Base-by-base conservation (phyloP, 352 stramenopile genomes). In the Phytophthora fragariae region DNA sequence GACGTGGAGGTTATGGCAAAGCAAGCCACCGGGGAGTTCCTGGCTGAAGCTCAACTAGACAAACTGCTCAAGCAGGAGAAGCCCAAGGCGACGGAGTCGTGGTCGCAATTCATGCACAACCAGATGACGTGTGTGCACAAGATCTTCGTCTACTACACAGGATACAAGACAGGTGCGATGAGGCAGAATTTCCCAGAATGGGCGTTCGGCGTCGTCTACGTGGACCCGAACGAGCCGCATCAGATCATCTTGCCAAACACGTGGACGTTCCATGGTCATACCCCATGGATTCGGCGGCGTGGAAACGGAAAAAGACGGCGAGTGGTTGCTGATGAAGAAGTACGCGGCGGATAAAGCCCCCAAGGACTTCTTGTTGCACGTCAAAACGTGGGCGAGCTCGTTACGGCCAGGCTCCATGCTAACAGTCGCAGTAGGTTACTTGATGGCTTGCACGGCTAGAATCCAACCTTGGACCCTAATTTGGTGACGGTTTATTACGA, bases 121-220 rank as follows among this genome's bases (percentile, higher is more conserved):
- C 89, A 95, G 29, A 90, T 89, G 78, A 90, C 80, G 52, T 88
- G 81, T 60, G 86, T 95, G 66, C 71, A 92, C 70, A 92, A 92
- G 57, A 21, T 95, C 11, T 90, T 95, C 31, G 89, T 95, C 29
- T 91, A 93, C 61, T 95, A 95, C 68, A 94, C 86, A 35, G 89
- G 78, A 31, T 95, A 95, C 80, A 90, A 90, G 74, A 95, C 89
- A 0, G 85, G 85, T 3, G 57, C 68, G 19, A 94, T 94, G 86
- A 86, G 89, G 15, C 65, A 72, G 35, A 64, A 88, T 46, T 90
- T 81, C 19, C 73, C 84, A 15, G 76, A 91, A 61, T 95, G 89
- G 89, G 79, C 89, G 31, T 95, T 94, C 29, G 89, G 89, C 1
- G 50, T 91, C 31, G 73, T 95, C 33, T 63, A 81, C 39, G 70